These are phyloP conservation scores for Chloropicon primus DNA, from an alignment of 139 green algal species.

Conservation along the genomic window DNA sequence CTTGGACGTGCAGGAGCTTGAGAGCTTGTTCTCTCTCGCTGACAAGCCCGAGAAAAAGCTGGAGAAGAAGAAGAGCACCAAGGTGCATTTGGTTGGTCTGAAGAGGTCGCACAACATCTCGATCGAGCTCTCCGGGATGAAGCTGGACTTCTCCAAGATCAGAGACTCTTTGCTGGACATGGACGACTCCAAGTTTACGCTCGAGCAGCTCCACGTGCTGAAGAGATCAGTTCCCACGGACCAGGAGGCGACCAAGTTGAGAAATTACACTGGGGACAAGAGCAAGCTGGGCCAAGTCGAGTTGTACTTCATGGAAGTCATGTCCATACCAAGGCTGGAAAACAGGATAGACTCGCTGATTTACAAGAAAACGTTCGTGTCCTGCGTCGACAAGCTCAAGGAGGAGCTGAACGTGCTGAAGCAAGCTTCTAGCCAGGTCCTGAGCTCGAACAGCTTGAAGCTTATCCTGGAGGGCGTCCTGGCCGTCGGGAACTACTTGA, in stretches of 20 bases:
- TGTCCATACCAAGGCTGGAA: constrained; percentile 49
- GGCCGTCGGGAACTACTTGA: constrained; percentile 52
- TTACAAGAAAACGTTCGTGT: constrained; percentile 38
- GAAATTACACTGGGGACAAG: constrained; percentile 31
- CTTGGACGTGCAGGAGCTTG: constrained; percentile 48
- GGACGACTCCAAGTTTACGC: constrained; percentile 35
- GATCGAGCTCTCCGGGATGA: constrained; percentile 61
- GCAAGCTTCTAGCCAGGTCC: constrained; percentile 25
- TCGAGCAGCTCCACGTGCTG: constrained; percentile 52
- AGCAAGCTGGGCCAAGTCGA: constrained; percentile 53
- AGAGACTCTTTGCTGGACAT: constrained; percentile 42
- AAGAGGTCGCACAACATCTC: constrained; percentile 66
- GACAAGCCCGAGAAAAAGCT: constrained; percentile 29
- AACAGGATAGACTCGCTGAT: constrained; percentile 49
- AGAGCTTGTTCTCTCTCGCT: constrained; percentile 20
- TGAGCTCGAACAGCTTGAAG: constrained; percentile 19
- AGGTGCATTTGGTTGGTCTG: constrained; percentile 56
- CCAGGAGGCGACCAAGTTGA: constrained; percentile 38
- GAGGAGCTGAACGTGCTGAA: constrained; percentile 29
- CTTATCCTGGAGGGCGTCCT: constrained; percentile 38
- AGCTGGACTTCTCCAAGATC: constrained; percentile 43
- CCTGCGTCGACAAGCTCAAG: constrained; percentile 18
- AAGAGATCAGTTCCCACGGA: constrained; percentile 37
- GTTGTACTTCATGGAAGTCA: constrained; percentile 65
- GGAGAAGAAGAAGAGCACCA: constrained; percentile 7